Evolutionary conservation across 345 rosid species (phyloP).

Genomic region (Eucalyptus shirleyi): DNA sequence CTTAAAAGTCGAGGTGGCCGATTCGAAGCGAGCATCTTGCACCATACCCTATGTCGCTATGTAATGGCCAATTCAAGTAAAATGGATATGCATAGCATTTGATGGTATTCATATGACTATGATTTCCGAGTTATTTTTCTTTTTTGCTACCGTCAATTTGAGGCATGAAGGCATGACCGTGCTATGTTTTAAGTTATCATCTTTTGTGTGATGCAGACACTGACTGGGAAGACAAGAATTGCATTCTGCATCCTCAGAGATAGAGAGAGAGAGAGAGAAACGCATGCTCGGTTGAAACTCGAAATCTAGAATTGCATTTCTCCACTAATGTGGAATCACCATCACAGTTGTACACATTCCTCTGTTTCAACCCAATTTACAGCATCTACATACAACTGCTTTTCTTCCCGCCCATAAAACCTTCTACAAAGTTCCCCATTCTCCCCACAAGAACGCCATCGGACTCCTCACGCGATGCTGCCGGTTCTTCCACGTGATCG

Average conservation of each 20-base stretch:
- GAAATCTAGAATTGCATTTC: background rate
- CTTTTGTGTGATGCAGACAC: background rate
- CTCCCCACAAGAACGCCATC: conserved; percentile 2
- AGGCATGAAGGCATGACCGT: background rate
- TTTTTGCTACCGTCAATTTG: background rate
- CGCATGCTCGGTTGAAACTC: background rate
- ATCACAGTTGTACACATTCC: background rate
- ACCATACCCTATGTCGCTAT: background rate
- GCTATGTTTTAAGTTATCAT: background rate
- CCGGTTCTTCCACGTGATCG: conserved; percentile 37
- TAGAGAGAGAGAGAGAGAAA: background rate
- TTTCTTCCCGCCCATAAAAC: background rate
- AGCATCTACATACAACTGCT: background rate
- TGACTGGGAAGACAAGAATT: background rate
- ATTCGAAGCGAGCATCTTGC: background rate
- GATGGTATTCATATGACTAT: background rate
- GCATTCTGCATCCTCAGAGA: background rate
- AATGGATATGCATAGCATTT: background rate
- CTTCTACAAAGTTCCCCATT: background rate
- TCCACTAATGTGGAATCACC: background rate
- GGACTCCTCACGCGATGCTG: conserved; percentile 75
- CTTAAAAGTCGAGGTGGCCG: background rate
- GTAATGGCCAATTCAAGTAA: background rate
- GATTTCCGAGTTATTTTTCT: background rate
- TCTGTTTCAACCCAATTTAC: background rate